Evolutionary conservation across 352 stramenopile genomes (phyloP).

Genomic region (Phytophthora aleatoria): DNA sequence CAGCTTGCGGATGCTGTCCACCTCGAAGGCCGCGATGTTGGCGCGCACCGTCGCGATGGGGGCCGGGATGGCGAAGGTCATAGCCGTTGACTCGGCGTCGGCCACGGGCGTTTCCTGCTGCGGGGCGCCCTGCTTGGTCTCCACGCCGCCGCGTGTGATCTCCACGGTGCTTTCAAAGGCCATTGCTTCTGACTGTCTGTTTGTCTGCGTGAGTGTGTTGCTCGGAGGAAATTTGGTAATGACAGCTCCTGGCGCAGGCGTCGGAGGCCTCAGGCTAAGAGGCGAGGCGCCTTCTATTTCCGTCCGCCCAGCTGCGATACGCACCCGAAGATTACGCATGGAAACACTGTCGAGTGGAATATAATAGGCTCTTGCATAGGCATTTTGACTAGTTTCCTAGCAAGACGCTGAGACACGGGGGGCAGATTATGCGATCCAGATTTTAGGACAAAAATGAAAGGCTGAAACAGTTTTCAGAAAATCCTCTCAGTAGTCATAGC

Average conservation of each 20-base stretch:
- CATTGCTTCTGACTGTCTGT: slow-evolving; percentile 29
- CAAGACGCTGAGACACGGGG: slow-evolving; percentile 23
- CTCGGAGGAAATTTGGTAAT: slow-evolving; percentile 45
- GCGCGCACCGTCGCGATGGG: slow-evolving; percentile 54
- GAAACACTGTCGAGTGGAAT: not conserved
- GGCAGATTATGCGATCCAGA: slow-evolving; percentile 4
- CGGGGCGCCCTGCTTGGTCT: slow-evolving; percentile 44
- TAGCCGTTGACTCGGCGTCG: slow-evolving; percentile 24
- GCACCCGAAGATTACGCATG: slow-evolving; percentile 18
- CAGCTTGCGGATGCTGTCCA: slow-evolving; percentile 58
- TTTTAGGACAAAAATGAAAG: not conserved
- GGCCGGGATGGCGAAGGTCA: slow-evolving; percentile 52
- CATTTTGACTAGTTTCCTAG: not conserved
- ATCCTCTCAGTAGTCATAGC: too few species aligned
- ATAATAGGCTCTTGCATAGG: not conserved
- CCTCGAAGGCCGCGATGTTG: slow-evolving; percentile 57
- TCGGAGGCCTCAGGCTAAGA: slow-evolving; percentile 3
- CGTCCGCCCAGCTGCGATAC: slow-evolving; percentile 15
- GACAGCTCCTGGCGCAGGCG: slow-evolving; percentile 21
- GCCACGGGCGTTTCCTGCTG: slow-evolving; percentile 43
- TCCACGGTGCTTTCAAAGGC: slow-evolving; percentile 59
- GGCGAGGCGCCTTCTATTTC: slow-evolving; percentile 19
- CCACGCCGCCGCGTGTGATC: slow-evolving; percentile 43
- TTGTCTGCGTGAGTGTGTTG: slow-evolving; percentile 4
- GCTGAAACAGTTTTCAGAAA: not conserved